These are phyloP conservation scores for Neurospora tetrasperma DNA, from an alignment of 495 filamentous ascomycete genomes.

Conservation along the genomic window DNA sequence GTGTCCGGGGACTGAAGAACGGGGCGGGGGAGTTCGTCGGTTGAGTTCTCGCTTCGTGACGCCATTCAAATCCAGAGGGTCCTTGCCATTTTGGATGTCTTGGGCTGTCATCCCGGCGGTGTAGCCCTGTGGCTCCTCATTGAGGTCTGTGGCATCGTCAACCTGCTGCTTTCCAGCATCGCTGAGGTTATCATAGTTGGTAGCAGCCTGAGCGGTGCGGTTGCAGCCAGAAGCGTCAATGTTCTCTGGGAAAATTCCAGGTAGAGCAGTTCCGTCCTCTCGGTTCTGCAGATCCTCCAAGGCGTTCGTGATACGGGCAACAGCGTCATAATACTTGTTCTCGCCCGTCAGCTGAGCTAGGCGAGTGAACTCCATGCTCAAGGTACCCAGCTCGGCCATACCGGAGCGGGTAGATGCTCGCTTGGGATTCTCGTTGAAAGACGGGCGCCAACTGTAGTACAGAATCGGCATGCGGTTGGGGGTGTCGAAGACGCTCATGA, in stretches of 20 bases:
- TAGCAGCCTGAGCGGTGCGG: constrained; percentile 23
- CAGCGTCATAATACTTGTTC: constrained; percentile 85
- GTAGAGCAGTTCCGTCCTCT: constrained; percentile 51
- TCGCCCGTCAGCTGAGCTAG: constrained; percentile 84
- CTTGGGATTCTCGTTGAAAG: constrained; percentile 52
- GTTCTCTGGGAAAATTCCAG: constrained; percentile 74
- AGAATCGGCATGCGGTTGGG: constrained; percentile 91
- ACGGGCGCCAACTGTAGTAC: constrained; percentile 75
- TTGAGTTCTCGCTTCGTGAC: neutral
- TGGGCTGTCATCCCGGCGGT: neutral
- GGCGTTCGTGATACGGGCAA: constrained; percentile 83
- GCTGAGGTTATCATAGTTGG: constrained; percentile 10
- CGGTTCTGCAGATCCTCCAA: constrained; percentile 66
- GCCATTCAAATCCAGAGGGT: neutral
- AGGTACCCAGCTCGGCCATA: constrained; percentile 78
- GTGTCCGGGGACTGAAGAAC: neutral
- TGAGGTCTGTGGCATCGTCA: constrained; percentile 3
- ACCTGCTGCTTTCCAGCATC: constrained; percentile 14
- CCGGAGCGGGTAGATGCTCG: constrained; percentile 52
- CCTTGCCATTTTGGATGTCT: neutral
- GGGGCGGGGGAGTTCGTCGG: neutral
- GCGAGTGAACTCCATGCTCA: constrained; percentile 92
- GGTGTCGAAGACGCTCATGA: constrained; percentile 91
- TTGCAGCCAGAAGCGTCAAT: constrained; percentile 64
- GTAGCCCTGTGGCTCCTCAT: constrained; percentile 7